Evolutionary conservation across 2,329 filamentous ascomycete species (phyloP).

Genomic region (Tothia fuscella): DNA sequence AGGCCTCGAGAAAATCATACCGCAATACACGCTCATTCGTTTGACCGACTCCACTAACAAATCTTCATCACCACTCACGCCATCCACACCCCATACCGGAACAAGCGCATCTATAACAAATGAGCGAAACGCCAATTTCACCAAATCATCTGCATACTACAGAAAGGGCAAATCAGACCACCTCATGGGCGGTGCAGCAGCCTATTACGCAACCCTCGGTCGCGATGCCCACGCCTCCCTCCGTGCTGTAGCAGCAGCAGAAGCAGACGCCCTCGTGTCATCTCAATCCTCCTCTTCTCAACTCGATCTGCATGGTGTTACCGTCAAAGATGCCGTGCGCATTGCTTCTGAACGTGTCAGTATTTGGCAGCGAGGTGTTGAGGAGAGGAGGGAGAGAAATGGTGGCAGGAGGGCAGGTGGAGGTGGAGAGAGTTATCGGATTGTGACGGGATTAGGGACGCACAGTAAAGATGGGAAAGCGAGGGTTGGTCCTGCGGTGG

Average conservation of each 20-base stretch:
- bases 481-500: conserved; percentile 68
- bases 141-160: conserved; percentile 46
- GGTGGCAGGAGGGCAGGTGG: conserved; percentile 31
- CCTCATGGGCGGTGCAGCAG: conserved; percentile 62
- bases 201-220: conserved; percentile 61
- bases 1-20: conserved; percentile 30
- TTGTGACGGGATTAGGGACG: conserved; percentile 70
- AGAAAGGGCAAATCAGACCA: conserved; percentile 55
- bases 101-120: conserved; percentile 33
- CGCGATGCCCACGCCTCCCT: conserved; percentile 50
- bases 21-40: conserved; percentile 32
- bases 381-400: conserved; percentile 46
- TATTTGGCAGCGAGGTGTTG: conserved; percentile 64
- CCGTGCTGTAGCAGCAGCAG: conserved; percentile 47
- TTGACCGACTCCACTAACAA: conserved; percentile 19
- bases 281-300: conserved; percentile 47
- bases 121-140: conserved; percentile 40
- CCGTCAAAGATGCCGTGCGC: conserved; percentile 65
- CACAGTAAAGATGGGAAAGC: conserved; percentile 70
- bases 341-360: conserved; percentile 59
- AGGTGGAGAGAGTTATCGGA: conserved; percentile 48
- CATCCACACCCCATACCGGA: conserved; percentile 19
- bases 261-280: conserved; percentile 59
- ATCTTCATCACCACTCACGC: conserved; percentile 12
- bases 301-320: conserved; percentile 75